These are phyloP conservation scores for Acer saccharum DNA, from an alignment of 345 rosid species.

Conservation along the genomic window DNA sequence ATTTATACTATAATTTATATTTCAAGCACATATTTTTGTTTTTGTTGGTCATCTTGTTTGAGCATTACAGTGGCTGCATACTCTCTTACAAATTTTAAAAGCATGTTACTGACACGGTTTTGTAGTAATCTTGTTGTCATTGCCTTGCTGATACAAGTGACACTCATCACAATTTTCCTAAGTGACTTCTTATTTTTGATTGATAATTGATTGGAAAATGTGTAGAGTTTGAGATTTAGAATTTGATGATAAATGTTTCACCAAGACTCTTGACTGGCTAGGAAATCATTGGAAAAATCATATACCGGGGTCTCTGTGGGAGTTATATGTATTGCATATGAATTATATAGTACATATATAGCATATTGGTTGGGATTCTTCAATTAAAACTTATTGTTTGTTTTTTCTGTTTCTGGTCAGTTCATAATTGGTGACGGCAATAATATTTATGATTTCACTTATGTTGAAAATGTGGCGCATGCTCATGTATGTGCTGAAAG, in stretches of 20 bases:
- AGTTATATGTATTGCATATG: not conserved
- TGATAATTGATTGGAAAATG: not conserved
- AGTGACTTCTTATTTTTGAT: not conserved
- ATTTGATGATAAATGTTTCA: not conserved
- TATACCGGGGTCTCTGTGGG: not conserved
- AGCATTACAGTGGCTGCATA: not conserved
- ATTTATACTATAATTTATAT: too few relatives aligned
- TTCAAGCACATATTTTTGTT: not conserved
- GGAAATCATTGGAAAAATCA: not conserved
- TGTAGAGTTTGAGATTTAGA: not conserved
- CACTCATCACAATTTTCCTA: not conserved
- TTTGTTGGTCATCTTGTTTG: not conserved
- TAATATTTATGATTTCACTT: constrained; percentile 79
- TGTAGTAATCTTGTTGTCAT: not conserved
- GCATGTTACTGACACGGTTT: not conserved
- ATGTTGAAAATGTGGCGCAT: constrained; percentile 94
- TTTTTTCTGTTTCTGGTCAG: constrained; percentile 39
- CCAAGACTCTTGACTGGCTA: not conserved
- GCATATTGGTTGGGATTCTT: constrained; percentile 10
- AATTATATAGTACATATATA: not conserved
- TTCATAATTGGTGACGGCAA: constrained; percentile 92
- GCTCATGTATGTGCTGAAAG: constrained; percentile 93
- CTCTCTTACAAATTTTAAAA: not conserved
- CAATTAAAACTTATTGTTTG: not conserved
- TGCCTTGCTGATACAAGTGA: constrained; percentile 2